Conservation (phyloP, 2,329 filamentous ascomycete species). For the Immersiporthe knoxdaviesiana region DNA sequence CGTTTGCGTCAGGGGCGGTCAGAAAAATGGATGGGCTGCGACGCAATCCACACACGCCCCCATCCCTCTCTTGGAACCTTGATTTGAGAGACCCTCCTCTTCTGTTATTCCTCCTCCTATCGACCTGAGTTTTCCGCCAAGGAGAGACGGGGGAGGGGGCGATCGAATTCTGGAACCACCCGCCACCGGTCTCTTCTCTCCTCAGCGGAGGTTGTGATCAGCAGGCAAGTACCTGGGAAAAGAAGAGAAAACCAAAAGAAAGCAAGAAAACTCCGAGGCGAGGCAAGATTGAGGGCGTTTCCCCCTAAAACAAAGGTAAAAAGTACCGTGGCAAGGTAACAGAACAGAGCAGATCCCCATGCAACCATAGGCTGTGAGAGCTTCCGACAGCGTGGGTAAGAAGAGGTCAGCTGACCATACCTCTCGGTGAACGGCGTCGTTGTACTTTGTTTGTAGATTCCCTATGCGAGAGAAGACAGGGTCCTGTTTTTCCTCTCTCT, state of each 20-base stretch:
- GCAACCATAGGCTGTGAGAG: neutral
- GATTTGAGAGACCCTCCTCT: neutral
- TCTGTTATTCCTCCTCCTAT: neutral
- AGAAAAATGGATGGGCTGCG: constrained; percentile 19
- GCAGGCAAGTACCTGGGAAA: neutral
- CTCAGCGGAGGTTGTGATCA: constrained; percentile 6
- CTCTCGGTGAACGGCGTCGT: neutral
- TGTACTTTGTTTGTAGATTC: neutral
- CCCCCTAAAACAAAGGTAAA: too few species aligned
- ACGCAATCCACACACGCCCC: constrained; percentile 20
- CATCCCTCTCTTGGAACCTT: neutral
- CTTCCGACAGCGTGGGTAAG: neutral
- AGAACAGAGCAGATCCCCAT: too few species aligned
- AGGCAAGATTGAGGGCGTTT: too few species aligned
- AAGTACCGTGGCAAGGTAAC: too few species aligned
- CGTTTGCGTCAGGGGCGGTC: constrained; percentile 12
- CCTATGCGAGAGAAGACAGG: neutral
- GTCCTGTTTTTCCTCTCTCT: neutral
- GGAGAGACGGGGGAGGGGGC: neutral
- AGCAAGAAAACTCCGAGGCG: neutral
- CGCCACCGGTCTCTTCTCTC: neutral
- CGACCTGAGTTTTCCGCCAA: neutral
- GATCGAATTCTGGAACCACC: constrained; percentile 8
- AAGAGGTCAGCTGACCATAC: constrained; percentile 5
- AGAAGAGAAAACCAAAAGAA: too few species aligned